Conservation (phyloP, 2,329 filamentous ascomycete species). For the Diaporthe capsici region DNA sequence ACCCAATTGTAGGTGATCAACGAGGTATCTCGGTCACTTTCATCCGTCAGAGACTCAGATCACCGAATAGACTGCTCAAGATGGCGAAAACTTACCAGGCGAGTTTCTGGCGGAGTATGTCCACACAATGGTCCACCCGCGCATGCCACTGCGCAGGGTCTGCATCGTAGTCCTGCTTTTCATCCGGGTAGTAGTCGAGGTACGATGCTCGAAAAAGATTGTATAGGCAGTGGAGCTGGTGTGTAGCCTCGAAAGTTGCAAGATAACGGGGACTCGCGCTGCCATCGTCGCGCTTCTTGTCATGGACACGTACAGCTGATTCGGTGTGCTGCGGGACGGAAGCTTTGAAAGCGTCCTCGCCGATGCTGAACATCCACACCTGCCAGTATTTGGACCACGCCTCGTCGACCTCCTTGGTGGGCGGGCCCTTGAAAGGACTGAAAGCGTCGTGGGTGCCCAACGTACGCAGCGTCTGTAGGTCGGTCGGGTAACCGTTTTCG, state of each 20-base stretch:
- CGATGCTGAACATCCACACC: background rate
- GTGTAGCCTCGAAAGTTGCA: background rate
- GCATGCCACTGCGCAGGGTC: background rate
- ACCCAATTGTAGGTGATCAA: background rate
- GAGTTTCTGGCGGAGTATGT: background rate
- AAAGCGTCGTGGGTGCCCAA: background rate
- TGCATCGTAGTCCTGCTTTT: background rate
- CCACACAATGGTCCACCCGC: background rate
- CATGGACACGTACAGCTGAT: background rate
- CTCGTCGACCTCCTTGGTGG: background rate
- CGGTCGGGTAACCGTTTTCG: background rate
- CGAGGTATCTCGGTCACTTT: background rate
- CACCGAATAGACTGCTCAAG: background rate
- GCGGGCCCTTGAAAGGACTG: background rate
- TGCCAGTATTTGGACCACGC: background rate
- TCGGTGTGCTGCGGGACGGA: background rate
- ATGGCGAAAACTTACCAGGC: background rate
- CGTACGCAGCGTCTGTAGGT: background rate
- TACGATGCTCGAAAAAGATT: constrained; percentile 5
- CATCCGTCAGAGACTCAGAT: background rate
- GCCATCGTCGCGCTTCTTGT: background rate
- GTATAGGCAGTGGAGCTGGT: background rate
- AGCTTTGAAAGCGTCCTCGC: background rate
- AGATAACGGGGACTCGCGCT: background rate
- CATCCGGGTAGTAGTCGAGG: background rate